A percentile compares a stretch with the other conserved stretches of the same genome.
Evolutionary conservation across 495 filamentous ascomycete species (phyloP).

Genomic region (Barbatosphaeria neglecta): DNA sequence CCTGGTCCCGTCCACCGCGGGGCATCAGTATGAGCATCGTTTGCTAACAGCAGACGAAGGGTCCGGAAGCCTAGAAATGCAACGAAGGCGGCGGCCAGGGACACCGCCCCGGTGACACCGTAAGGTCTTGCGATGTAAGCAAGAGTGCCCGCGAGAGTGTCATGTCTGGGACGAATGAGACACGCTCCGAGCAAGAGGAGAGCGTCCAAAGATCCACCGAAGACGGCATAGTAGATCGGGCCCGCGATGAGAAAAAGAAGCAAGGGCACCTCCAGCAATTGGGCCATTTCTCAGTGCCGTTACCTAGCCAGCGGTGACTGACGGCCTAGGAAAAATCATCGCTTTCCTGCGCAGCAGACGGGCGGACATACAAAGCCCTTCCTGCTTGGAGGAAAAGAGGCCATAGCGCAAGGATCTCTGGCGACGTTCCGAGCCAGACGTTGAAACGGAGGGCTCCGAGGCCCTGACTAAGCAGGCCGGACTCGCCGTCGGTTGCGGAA

Average conservation of each 20-base stretch:
- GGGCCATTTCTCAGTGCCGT: not conserved
- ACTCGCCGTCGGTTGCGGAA: no score
- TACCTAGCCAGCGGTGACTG: no score
- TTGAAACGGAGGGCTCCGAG: no score
- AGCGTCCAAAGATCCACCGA: constrained; percentile 2
- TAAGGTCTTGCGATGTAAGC: not conserved
- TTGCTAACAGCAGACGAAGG: not conserved
- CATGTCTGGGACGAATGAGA: not conserved
- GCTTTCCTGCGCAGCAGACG: no score
- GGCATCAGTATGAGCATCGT: no score
- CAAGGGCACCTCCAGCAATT: not conserved
- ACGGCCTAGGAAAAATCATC: no score
- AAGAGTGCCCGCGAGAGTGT: not conserved
- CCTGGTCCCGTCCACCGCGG: constrained; percentile 11
- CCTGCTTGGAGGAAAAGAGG: no score
- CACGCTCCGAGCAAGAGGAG: constrained; percentile 5
- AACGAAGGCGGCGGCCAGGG: not conserved
- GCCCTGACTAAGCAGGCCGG: no score
- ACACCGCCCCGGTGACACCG: not conserved
- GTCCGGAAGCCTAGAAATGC: constrained; percentile 5
- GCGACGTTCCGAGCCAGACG: no score
- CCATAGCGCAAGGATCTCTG: no score
- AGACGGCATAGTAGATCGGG: not conserved
- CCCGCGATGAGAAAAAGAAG: not conserved
- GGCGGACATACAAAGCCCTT: no score